Evolutionary conservation across 1,284 basidiomycete genomes (phyloP).

Genomic region (Cerioporus squamosus): DNA sequence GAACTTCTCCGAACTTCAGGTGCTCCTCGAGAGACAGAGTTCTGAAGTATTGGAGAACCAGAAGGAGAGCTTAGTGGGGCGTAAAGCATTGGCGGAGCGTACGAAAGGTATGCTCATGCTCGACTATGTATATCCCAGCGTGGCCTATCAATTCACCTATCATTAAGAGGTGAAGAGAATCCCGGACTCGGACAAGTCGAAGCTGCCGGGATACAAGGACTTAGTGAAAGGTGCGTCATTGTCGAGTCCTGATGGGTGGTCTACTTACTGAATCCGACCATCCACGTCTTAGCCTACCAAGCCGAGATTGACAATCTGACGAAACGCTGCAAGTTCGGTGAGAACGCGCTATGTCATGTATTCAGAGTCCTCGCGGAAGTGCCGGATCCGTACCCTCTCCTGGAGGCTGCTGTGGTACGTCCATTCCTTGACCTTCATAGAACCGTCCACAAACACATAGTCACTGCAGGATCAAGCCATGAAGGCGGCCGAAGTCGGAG

Average conservation of each 20-base stretch:
- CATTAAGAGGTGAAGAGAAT: slow-evolving; percentile 90
- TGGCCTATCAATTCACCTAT: neutral
- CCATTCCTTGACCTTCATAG: neutral
- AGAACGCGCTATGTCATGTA: slow-evolving; percentile 92
- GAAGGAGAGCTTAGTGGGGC: slow-evolving; percentile 93
- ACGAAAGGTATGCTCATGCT: slow-evolving; percentile 73
- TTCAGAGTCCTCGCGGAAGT: slow-evolving; percentile 95
- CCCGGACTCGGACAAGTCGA: slow-evolving; percentile 72
- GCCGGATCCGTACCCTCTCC: slow-evolving; percentile 94
- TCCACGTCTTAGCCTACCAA: slow-evolving; percentile 78
- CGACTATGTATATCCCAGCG: neutral
- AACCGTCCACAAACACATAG: neutral
- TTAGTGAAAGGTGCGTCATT: slow-evolving; percentile 75
- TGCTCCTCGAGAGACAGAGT: slow-evolving; percentile 87
- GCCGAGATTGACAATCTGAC: slow-evolving; percentile 95
- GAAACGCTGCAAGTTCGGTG: slow-evolving; percentile 87
- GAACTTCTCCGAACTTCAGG: slow-evolving; percentile 89
- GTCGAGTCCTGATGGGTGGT: neutral
- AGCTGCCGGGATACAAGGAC: slow-evolving; percentile 83
- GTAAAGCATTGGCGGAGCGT: slow-evolving; percentile 91
- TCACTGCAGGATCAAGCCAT: slow-evolving; percentile 81
- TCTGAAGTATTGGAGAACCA: slow-evolving; percentile 97
- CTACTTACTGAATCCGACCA: neutral
- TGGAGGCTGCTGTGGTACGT: slow-evolving; percentile 90
- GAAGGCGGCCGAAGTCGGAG: slow-evolving; percentile 79